Conservation (phyloP, 139 green algal species). For the Asterochloris erici region DNA sequence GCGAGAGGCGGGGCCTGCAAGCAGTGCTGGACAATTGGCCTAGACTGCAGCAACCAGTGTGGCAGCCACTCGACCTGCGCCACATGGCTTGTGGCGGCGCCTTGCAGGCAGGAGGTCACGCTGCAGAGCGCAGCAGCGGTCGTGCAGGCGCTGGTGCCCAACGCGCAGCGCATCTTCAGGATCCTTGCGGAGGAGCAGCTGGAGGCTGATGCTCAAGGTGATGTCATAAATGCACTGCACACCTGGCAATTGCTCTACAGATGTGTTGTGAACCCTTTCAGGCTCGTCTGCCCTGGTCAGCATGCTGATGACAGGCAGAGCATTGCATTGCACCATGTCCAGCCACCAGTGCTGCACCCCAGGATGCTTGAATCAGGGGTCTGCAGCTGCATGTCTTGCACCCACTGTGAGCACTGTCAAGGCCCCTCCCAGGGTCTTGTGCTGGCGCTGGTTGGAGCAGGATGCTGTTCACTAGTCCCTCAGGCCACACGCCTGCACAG, state of each 20-base stretch:
- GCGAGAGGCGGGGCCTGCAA: too few species aligned
- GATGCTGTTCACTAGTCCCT: not conserved
- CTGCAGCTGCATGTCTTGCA: not conserved
- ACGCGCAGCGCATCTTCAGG: conserved; percentile 67
- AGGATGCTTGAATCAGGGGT: not conserved
- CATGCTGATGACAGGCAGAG: not conserved
- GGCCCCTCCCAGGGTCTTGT: not conserved
- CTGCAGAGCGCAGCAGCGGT: conserved; percentile 57
- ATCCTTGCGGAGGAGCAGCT: conserved; percentile 68
- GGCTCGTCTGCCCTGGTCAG: too few species aligned
- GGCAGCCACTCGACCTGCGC: too few species aligned
- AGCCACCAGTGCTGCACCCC: not conserved
- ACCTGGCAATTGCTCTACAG: too few species aligned
- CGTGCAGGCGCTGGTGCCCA: conserved; percentile 57
- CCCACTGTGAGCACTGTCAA: not conserved
- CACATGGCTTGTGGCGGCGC: not conserved
- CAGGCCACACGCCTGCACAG: too few species aligned
- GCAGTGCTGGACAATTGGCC: too few species aligned
- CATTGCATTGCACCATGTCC: not conserved
- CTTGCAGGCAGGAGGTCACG: conserved; percentile 37
- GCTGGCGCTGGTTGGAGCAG: not conserved
- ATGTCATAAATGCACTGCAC: not conserved
- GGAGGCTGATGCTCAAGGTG: conserved; percentile 30
- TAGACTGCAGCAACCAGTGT: too few species aligned
- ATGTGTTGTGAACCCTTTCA: too few species aligned